These are phyloP conservation scores for Nakaseomyces glabratus DNA, from an alignment of 1,139 yeast genomes.

Conservation along the genomic window DNA sequence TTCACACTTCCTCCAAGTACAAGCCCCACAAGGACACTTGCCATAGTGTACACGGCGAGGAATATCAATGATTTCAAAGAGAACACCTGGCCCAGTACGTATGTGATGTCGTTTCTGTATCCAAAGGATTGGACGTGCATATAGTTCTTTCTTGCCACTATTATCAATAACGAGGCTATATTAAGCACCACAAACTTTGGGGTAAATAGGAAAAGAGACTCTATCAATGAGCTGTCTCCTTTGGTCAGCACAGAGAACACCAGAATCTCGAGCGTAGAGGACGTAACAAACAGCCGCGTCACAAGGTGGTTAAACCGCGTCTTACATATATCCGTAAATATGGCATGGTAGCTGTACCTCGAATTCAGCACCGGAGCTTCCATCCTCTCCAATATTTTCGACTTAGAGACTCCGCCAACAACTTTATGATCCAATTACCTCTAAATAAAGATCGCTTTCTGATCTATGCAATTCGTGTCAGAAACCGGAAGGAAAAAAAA, in stretches of 20 bases:
- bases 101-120: slow-evolving; percentile 43
- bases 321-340: slow-evolving; percentile 35
- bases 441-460: no score
- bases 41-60: slow-evolving; percentile 33
- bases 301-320: slow-evolving; percentile 34
- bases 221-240: slow-evolving; percentile 14
- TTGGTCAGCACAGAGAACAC: slow-evolving; percentile 25
- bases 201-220: slow-evolving; percentile 27
- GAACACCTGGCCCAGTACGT: slow-evolving; percentile 40
- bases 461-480: no score
- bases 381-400: no score
- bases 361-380: no score
- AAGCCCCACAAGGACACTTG: slow-evolving; percentile 35
- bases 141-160: slow-evolving; percentile 41
- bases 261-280: slow-evolving; percentile 29
- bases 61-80: slow-evolving; percentile 35
- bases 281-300: slow-evolving; percentile 32
- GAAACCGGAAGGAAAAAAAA: no score
- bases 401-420: no score
- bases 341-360: slow-evolving; percentile 32
- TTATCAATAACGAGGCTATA: slow-evolving; percentile 36
- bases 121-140: slow-evolving; percentile 45
- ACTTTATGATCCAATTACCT: no score
- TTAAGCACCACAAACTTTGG: slow-evolving; percentile 31
- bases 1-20: slow-evolving; percentile 29